A percentile compares a stretch with the other conserved stretches of the same genome.
phyloP scores from a whole-genome alignment of 1,139 yeast species.

The Taiozyma sp. region DNA sequence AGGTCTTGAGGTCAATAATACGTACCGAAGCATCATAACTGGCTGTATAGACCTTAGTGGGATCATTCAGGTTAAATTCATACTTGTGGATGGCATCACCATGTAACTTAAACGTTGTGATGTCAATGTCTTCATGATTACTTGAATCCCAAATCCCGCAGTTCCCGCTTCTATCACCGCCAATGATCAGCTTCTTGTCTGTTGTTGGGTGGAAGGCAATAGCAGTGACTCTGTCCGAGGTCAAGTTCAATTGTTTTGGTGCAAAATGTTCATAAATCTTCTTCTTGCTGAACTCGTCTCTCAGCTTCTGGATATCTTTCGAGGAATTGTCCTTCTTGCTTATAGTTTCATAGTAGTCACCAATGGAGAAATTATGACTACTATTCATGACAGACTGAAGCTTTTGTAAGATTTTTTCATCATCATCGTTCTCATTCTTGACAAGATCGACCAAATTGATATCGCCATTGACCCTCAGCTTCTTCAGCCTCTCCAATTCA shows the following conservation, averaged over 20 bases:
- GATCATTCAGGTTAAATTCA: conserved; percentile 44
- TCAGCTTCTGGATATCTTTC: conserved; percentile 37
- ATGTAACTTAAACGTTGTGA: conserved; percentile 68
- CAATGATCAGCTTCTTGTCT: conserved; percentile 60
- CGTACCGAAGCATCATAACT: conserved; percentile 90
- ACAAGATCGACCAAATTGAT: conserved; percentile 53
- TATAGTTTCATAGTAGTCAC: conserved; percentile 64
- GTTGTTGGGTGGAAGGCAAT: conserved; percentile 72
- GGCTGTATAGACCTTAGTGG: conserved; percentile 57
- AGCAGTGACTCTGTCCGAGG: conserved; percentile 70
- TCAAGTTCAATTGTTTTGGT: conserved; percentile 69
- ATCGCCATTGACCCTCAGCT: conserved; percentile 58
- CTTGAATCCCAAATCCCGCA: conserved; percentile 88
- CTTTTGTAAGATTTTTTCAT: conserved; percentile 34
- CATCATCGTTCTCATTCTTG: conserved; percentile 30
- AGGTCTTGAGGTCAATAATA: conserved; percentile 57
- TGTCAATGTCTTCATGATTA: conserved; percentile 40
- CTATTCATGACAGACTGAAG: conserved; percentile 34
- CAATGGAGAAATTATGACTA: conserved; percentile 61
- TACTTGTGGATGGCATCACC: conserved; percentile 69
- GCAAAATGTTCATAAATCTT: conserved; percentile 50
- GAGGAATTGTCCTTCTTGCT: conserved; percentile 32
- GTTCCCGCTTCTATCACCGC: conserved; percentile 84
- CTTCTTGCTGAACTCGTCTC: conserved; percentile 50
- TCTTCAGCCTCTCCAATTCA: conserved; percentile 47